Conservation (phyloP, 2,329 filamentous ascomycete species). For the Colletotrichum paranaense region DNA sequence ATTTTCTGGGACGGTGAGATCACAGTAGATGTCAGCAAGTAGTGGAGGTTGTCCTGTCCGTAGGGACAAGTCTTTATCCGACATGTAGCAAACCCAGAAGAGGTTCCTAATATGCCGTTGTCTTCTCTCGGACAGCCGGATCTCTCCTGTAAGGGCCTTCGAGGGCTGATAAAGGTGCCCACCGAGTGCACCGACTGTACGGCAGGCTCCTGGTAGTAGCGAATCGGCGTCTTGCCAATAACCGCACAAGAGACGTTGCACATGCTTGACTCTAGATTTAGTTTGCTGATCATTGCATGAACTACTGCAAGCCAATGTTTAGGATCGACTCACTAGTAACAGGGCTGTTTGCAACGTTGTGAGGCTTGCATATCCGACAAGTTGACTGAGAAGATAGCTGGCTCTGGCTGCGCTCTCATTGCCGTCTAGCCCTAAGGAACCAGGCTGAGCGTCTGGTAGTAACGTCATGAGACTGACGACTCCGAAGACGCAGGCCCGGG, state of each 20-base stretch:
- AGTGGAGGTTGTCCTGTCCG: constrained; percentile 39
- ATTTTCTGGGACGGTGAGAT: background rate
- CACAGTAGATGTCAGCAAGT: constrained; percentile 16
- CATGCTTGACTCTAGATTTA: background rate
- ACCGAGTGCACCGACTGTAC: background rate
- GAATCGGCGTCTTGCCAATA: constrained; percentile 14
- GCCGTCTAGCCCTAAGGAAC: too few species aligned
- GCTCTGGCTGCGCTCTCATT: background rate
- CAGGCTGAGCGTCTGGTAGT: background rate
- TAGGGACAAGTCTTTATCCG: constrained; percentile 43
- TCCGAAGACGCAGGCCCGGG: background rate
- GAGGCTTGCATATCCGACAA: background rate
- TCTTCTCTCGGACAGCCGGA: background rate
- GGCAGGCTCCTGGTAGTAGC: background rate
- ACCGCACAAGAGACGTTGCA: background rate
- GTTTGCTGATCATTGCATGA: background rate
- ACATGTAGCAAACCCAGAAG: constrained; percentile 43
- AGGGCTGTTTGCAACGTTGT: background rate
- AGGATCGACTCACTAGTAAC: background rate
- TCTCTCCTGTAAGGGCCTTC: background rate
- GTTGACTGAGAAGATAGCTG: background rate
- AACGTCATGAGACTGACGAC: background rate
- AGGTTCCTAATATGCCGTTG: constrained; percentile 33
- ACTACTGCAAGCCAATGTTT: background rate
- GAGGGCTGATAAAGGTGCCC: background rate